Percentiles rank a stretch among this genome's conserved stretches.
phyloP scores from a whole-genome alignment of 148 eudicot genomes.

The Gaultheria prostrata region DNA sequence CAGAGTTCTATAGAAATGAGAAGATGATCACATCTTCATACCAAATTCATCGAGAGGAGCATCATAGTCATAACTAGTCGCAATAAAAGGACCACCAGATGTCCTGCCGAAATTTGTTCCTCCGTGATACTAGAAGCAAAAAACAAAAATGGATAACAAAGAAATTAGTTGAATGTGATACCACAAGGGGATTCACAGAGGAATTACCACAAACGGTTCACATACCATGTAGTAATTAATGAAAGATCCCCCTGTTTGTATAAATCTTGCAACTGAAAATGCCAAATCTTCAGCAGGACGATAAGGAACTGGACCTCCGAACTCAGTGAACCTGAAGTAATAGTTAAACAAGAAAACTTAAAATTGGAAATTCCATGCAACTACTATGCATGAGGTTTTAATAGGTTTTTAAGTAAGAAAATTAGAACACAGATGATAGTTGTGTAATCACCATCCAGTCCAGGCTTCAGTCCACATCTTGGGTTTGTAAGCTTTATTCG shows the following conservation, averaged over 20 bases:
- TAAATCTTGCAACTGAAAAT: conserved; percentile 76
- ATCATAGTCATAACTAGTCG: conserved; percentile 85
- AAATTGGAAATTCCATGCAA: not conserved
- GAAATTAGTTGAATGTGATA: not conserved
- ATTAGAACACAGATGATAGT: not conserved
- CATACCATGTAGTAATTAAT: conserved; percentile 88
- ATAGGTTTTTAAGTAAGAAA: conserved; percentile 3
- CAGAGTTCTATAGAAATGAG: not conserved
- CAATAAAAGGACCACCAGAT: conserved; percentile 70
- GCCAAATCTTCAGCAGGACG: conserved; percentile 89
- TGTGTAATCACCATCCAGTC: conserved; percentile 68
- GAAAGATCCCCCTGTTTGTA: conserved; percentile 80
- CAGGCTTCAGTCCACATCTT: conserved; percentile 96
- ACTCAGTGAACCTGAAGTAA: conserved; percentile 68
- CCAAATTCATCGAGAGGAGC: conserved; percentile 86
- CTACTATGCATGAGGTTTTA: not conserved
- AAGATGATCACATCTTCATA: conserved; percentile 18
- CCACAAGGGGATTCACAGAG: not conserved
- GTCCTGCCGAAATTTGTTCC: conserved; percentile 87
- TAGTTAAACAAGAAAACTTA: not conserved
- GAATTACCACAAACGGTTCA: conserved; percentile 4
- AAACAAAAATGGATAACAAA: not conserved
- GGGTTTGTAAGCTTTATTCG: conserved; percentile 79
- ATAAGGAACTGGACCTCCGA: conserved; percentile 74
- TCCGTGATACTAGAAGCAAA: conserved; percentile 58